Conservation (phyloP, 1,139 yeast genomes). For the Blastobotrys indianensis region DNA sequence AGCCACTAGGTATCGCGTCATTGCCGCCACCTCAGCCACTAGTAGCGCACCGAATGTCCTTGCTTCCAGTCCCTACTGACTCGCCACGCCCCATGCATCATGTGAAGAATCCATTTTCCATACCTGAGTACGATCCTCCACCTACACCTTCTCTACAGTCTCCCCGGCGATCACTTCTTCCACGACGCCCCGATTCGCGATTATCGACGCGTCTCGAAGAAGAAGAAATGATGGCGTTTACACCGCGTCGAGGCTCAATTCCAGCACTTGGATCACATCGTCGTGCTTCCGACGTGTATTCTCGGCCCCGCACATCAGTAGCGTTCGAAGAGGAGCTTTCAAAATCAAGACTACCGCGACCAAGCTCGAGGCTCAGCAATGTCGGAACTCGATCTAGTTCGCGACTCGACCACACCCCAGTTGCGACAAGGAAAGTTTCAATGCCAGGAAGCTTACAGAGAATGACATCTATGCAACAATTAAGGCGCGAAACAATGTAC, state of each 20-base stretch:
- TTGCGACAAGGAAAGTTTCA: neutral
- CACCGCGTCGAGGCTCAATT: no score
- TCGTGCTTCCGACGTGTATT: neutral
- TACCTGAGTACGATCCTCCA: neutral
- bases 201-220: no score
- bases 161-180: no score
- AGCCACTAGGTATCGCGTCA: no score
- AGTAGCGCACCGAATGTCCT: slow-evolving; percentile 1
- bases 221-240: no score
- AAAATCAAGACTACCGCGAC: neutral
- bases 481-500: neutral
- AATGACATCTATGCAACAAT: slow-evolving; percentile 1
- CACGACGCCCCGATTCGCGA: no score
- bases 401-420: neutral
- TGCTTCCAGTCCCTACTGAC: slow-evolving; percentile 10
- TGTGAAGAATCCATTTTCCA: slow-evolving; percentile 3
- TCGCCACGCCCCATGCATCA: slow-evolving; percentile 12
- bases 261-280: no score
- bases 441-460: slow-evolving; percentile 2
- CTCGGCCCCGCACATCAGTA: slow-evolving; percentile 1
- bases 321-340: slow-evolving; percentile 1
- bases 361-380: neutral
- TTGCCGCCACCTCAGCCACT: neutral
- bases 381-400: neutral
- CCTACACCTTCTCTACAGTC: no score